Base-by-base conservation (phyloP, 352 stramenopile species). In the Phytophthora pisi region DNA sequence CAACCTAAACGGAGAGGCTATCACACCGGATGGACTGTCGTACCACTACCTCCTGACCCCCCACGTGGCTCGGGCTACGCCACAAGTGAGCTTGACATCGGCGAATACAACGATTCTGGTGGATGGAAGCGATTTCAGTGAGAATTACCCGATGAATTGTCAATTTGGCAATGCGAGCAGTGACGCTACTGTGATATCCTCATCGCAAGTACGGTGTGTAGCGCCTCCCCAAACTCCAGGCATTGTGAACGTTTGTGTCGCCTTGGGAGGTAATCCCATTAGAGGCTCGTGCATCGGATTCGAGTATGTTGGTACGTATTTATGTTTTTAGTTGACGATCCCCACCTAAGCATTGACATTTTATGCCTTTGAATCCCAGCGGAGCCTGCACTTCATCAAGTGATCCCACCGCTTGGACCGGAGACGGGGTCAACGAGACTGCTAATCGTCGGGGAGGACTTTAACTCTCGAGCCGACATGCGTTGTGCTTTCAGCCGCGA, bases 1-100 rank as follows among this genome's bases (percentile, higher is more conserved):
- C 42, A 66, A 36, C 1, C 53, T 71, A 11, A 73, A 78, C 18
- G 68, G 65, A 38, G 58, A 68, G 8, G 1, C 64, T 5, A 61
- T 79, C 28, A 68, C 73, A 38, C 30, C 42, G 18, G 26, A 31
- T 24, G 11, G 36, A 11, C 38, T 75, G 5, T 38, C 31, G 2
- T 88, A 82, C 49, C 46, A 64, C n/a, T 84, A 84, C 18, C 46
- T 75, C 18, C 5, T 66, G 20, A 53, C 58, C 1, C 61, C 66
- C 5, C 38, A 53, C 3, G 23, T 70, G 5, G 69, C 34, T 49
- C 20, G 45, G 24, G 30, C 81, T 28, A 36, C 50, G 3, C 79
- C 79, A 36, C 57, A 60, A 30, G 53, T 80, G 20, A 75, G 72
- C 13, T 54, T 72, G 2, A 24, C 38, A 2, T 61, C 52, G 42